Evolutionary conservation across 345 rosid species (phyloP).

Genomic region (Syzygium grande): DNA sequence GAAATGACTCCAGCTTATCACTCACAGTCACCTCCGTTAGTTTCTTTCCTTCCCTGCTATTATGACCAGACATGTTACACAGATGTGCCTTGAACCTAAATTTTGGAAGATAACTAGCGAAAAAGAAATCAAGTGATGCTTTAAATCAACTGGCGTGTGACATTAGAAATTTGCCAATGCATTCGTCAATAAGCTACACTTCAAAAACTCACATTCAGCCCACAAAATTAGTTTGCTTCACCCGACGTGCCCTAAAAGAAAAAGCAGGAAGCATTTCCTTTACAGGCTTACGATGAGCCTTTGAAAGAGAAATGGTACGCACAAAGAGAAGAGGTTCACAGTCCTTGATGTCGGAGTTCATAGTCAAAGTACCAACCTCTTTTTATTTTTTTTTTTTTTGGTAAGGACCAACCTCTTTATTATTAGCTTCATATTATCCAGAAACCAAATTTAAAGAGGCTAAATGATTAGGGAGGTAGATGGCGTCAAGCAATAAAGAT

Average conservation of each 20-base stretch:
- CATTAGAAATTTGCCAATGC: not conserved
- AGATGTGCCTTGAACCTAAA: not conserved
- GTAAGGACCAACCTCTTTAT: not conserved
- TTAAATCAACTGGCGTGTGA: not conserved
- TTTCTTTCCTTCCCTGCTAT: conserved; percentile 49
- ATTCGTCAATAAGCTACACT: not conserved
- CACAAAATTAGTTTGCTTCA: not conserved
- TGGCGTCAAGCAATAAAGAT: not conserved
- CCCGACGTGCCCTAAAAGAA: not conserved
- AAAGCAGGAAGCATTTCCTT: not conserved
- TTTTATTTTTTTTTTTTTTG: too few species aligned
- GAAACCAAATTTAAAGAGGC: not conserved
- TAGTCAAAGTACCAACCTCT: not conserved
- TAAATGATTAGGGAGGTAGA: not conserved
- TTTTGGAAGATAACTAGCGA: not conserved
- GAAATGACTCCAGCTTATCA: conserved; percentile 70
- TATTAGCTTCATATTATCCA: not conserved
- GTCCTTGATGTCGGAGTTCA: not conserved
- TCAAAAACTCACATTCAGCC: not conserved
- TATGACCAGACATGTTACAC: not conserved
- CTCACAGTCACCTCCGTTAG: conserved; percentile 72
- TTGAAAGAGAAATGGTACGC: not conserved
- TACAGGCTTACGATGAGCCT: not conserved
- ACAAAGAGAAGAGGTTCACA: not conserved
- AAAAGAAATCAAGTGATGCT: not conserved